Evolutionary conservation across 352 stramenopile species (phyloP).

Genomic region (Globisporangium acanthophoron): DNA sequence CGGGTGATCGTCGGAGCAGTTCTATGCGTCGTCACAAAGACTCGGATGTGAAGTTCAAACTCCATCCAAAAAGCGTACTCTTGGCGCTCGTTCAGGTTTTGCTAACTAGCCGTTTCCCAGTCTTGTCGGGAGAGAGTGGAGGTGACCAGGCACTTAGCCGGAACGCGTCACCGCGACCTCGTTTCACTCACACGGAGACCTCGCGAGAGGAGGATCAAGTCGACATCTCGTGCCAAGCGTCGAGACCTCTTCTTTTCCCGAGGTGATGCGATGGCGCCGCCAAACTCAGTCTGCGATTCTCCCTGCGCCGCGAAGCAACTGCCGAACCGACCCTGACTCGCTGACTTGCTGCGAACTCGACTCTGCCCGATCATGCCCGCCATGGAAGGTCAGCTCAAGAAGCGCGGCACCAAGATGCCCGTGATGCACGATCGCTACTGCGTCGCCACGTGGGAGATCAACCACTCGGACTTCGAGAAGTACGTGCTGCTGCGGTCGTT

Average conservation of each 20-base stretch:
- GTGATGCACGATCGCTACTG: slow-evolving; percentile 85
- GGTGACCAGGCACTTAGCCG: neutral
- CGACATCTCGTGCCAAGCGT: no score
- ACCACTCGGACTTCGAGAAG: slow-evolving; percentile 26
- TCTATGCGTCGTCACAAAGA: neutral
- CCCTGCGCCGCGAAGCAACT: neutral
- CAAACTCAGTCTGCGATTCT: no score
- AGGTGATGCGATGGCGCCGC: no score
- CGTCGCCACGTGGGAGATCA: slow-evolving; percentile 58
- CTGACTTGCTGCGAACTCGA: neutral
- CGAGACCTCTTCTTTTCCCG: no score
- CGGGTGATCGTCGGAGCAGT: neutral
- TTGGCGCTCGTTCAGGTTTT: neutral
- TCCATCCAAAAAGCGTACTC: neutral
- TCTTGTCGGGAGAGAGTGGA: neutral
- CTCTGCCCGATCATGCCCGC: neutral
- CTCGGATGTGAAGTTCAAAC: neutral
- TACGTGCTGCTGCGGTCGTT: slow-evolving; percentile 70
- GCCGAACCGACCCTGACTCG: neutral
- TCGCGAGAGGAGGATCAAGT: no score
- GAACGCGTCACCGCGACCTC: neutral
- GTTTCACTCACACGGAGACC: neutral
- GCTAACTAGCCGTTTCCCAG: neutral
- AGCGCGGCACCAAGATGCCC: slow-evolving; percentile 57
- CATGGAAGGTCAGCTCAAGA: slow-evolving; percentile 74